These are phyloP conservation scores for Trichocladium uniseriatum DNA, from an alignment of 495 filamentous ascomycete genomes.

Conservation along the genomic window DNA sequence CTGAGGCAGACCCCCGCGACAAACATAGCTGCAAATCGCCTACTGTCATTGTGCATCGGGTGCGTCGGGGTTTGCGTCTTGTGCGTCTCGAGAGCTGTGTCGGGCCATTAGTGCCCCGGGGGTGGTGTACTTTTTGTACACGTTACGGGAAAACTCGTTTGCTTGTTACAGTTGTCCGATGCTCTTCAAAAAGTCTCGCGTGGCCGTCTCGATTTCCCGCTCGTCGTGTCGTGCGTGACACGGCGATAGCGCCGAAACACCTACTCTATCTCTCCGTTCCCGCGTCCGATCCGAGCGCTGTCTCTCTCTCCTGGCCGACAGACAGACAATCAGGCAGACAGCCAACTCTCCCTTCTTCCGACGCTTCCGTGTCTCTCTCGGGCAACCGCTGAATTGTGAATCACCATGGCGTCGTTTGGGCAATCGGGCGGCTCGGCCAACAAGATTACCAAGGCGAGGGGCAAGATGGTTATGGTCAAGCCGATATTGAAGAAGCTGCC, in stretches of 20 bases:
- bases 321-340: not conserved
- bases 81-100: not conserved
- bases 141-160: not conserved
- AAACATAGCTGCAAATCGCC: too few species aligned
- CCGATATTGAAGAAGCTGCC: constrained; percentile 47
- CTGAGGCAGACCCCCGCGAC: too few species aligned
- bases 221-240: constrained; percentile 24
- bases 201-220: constrained; percentile 22
- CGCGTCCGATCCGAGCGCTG: not conserved
- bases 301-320: not conserved
- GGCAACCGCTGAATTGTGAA: too few species aligned
- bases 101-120: not conserved
- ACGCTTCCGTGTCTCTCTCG: too few species aligned
- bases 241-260: constrained; percentile 17
- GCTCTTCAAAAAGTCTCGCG: not conserved
- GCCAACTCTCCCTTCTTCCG: not conserved
- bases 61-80: not conserved
- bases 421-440: constrained; percentile 22
- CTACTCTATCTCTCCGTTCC: not conserved
- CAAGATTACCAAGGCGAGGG: constrained; percentile 37
- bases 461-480: constrained; percentile 41
- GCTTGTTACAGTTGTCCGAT: not conserved
- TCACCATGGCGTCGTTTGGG: constrained; percentile 31
- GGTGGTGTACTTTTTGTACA: too few species aligned
- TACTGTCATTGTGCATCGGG: not conserved